These are phyloP conservation scores for Uronychia setigera DNA, from an alignment of 73 alveolate species.

Conservation along the genomic window DNA sequence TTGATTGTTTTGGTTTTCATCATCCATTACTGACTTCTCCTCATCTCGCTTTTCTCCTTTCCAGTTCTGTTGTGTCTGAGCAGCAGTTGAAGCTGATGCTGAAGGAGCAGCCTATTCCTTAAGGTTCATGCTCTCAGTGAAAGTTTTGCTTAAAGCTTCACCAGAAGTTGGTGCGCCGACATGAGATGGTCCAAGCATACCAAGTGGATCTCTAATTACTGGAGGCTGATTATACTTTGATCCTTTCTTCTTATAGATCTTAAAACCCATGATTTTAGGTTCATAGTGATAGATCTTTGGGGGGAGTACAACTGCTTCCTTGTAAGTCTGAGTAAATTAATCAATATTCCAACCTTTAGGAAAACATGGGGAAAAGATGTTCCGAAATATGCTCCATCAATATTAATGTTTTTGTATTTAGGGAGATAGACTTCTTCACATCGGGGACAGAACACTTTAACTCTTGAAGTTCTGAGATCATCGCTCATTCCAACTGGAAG, in stretches of 20 bases:
- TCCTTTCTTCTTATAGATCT: constrained; percentile 84
- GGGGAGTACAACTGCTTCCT: constrained; percentile 72
- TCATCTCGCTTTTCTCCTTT: no score
- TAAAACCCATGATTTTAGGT: constrained; percentile 89
- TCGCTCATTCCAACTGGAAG: constrained; percentile 90
- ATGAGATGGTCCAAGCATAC: neutral
- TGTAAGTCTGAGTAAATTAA: constrained; percentile 26
- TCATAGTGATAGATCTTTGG: constrained; percentile 52
- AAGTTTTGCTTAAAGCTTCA: neutral
- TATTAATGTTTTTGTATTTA: constrained; percentile 79
- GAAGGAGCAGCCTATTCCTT: neutral
- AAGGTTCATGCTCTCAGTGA: neutral
- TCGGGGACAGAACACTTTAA: constrained; percentile 91
- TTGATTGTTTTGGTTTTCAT: no score
- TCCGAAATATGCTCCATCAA: constrained; percentile 98
- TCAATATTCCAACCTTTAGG: constrained; percentile 37
- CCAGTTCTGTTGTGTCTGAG: no score
- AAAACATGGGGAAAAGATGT: constrained; percentile 90
- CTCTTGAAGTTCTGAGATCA: constrained; percentile 85
- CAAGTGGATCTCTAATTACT: neutral
- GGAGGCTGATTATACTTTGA: constrained; percentile 5
- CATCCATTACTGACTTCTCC: no score
- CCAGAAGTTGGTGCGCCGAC: neutral
- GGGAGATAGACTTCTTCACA: constrained; percentile 96
- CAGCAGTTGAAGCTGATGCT: no score